A percentile compares a stretch with the other conserved stretches of the same genome.
These are phyloP conservation scores for Colletotrichum costaricense DNA, from an alignment of 2,329 filamentous ascomycete species.

Conservation along the genomic window DNA sequence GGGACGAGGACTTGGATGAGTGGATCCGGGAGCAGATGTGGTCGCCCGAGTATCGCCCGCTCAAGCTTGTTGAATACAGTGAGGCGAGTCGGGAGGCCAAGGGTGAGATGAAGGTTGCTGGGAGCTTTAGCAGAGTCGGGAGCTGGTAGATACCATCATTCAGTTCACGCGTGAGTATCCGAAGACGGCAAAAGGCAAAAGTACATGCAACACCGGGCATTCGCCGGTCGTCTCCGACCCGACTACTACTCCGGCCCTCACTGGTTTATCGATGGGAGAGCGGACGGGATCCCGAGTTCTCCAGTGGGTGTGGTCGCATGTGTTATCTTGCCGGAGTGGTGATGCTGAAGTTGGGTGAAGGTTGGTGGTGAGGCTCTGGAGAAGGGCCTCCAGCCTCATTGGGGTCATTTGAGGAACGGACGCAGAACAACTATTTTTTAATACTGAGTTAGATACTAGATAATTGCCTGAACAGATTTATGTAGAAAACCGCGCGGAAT, in stretches of 20 bases:
- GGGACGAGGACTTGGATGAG: conserved; percentile 67
- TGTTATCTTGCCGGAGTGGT: not conserved
- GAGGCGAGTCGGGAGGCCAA: conserved; percentile 68
- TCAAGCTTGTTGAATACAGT: conserved; percentile 66
- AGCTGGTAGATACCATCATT: conserved; percentile 1
- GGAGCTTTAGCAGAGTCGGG: conserved; percentile 45
- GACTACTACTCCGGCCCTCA: not conserved
- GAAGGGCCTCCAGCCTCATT: not conserved
- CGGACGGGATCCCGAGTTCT: not conserved
- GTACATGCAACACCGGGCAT: not conserved
- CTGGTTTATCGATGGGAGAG: not conserved
- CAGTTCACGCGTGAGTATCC: not conserved
- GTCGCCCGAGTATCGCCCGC: conserved; percentile 74
- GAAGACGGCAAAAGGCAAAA: not conserved
- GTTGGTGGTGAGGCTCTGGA: not conserved
- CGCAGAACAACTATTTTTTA: not conserved
- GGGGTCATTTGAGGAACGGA: not conserved
- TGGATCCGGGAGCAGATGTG: conserved; percentile 88
- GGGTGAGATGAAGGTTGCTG: conserved; percentile 65
- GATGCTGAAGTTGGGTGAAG: not conserved
- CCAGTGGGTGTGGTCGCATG: not conserved
- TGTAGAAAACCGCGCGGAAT: not conserved
- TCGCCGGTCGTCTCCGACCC: not conserved
- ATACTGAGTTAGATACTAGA: not conserved
- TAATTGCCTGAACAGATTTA: accelerated